Base-by-base conservation (phyloP, 352 stramenopile species). In the Globisporangium cystogenes region DNA sequence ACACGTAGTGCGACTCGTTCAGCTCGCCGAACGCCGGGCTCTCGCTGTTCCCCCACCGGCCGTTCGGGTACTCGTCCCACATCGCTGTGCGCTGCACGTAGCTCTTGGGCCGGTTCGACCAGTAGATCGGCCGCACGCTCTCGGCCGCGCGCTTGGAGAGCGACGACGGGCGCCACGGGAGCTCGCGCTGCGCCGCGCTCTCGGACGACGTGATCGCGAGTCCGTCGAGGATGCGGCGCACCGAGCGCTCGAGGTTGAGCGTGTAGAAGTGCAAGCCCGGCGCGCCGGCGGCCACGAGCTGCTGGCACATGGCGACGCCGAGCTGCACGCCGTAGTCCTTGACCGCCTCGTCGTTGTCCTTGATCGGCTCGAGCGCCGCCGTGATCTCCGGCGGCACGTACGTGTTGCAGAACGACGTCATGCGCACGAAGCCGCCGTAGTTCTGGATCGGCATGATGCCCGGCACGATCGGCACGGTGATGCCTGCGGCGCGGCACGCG, bases 371-470 rank as follows among this genome's bases (percentile, higher is more conserved):
- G n/a, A 98, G 67, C 26, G 80, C 75, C 41, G 87, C 62, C 26
- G 77, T 76, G 51, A 97, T 82, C 27, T 72, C 70, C 24, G 86
- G 68, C 1, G 96, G 96, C 50, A 99, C 96, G 36, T 85, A 84
- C 11, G 96, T 98, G 73, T 98, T 98, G 59, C 76, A 87, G 74
- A 98, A 99, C 64, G 91, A 93, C 21, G 91, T 98, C 97, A 99
- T 99, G 60, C 97, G 97, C 62, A 96, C 84, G 68, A 99, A 99
- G 39, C 96, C 96, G 42, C 83, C 82, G 67, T 98, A 98, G 53
- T 90, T 97, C 64, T 99, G 97, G 67, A 99, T 98, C 37, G 96
- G 98, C 96, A 99, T 99, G 65, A 99, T 93, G 26, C 97, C 97
- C 2, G 97, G 97, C 33, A 99, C 88, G 63, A 99, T 95, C 10